These are phyloP conservation scores for Serendipita sp. DNA, from an alignment of 768 basidiomycete species.

Conservation along the genomic window DNA sequence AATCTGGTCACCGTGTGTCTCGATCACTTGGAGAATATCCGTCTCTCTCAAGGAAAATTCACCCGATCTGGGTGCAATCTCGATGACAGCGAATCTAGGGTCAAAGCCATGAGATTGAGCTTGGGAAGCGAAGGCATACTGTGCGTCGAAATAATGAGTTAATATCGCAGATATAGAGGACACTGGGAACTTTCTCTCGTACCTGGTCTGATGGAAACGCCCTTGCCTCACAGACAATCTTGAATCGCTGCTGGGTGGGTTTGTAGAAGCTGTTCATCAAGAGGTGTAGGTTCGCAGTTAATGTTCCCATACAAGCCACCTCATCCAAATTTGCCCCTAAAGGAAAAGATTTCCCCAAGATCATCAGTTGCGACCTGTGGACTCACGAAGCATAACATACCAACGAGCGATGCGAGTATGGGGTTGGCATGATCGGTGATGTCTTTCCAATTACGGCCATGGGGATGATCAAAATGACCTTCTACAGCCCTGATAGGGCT, in stretches of 20 bases:
- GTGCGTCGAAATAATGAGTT: conserved; percentile 8
- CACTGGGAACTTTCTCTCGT: not conserved
- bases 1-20: conserved; percentile 55
- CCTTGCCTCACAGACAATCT: conserved; percentile 85
- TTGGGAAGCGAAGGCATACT: conserved; percentile 98
- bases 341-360: conserved; percentile 12
- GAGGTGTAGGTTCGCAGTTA: conserved; percentile 90
- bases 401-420: conserved; percentile 65
- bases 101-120: conserved; percentile 60
- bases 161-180: not conserved
- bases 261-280: conserved; percentile 91
- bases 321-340: conserved; percentile 75
- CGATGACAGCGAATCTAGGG: conserved; percentile 56
- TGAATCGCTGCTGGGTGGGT: conserved; percentile 68
- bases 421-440: conserved; percentile 58
- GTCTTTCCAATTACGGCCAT: conserved; percentile 65
- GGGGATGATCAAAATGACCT: conserved; percentile 85
- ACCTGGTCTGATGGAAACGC: conserved; percentile 98
- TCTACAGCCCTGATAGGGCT: conserved; percentile 47
- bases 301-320: conserved; percentile 87
- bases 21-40: conserved; percentile 68
- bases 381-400: conserved; percentile 26
- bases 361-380: conserved; percentile 5
- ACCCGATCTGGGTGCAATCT: conserved; percentile 61
- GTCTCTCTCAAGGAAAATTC: conserved; percentile 76